Percentiles rank a stretch among this genome's conserved stretches.
Evolutionary conservation across 169 alveolate genomes (phyloP).

Genomic region (Cryptosporidium felis): DNA sequence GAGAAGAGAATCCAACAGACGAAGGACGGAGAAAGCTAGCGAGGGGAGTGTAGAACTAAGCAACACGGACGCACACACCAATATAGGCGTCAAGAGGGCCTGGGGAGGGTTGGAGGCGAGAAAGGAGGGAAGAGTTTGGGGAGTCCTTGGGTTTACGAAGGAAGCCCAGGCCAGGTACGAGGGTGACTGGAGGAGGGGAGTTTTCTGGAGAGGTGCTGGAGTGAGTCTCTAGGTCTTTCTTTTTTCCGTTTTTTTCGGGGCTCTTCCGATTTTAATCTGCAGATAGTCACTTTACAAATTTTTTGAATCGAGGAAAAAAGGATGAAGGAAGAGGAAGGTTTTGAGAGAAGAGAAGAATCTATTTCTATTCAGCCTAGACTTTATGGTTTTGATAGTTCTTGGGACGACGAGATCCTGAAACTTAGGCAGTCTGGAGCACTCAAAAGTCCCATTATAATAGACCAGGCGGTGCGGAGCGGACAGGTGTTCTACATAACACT

Average conservation of each 20-base stretch:
- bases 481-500: slow-evolving; percentile 29
- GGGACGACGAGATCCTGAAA: slow-evolving; percentile 19
- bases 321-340: slow-evolving; percentile 20
- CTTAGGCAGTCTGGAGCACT: background rate
- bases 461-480: slow-evolving; percentile 42
- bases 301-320: background rate
- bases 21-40: background rate
- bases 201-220: background rate
- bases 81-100: too few species aligned
- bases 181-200: background rate
- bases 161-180: too few species aligned
- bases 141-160: background rate
- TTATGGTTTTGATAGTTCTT: slow-evolving; percentile 55
- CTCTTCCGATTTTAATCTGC: too few species aligned
- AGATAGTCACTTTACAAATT: too few species aligned
- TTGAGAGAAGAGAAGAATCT: slow-evolving; percentile 9
- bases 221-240: background rate
- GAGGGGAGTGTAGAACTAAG: background rate
- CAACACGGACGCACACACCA: too few species aligned
- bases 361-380: slow-evolving; percentile 35
- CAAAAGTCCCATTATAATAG: slow-evolving; percentile 39
- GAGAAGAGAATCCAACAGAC: too few species aligned
- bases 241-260: too few species aligned
- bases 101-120: background rate
- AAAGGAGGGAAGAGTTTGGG: background rate